Evolutionary conservation across 306 rosid genomes (phyloP).

Genomic region (Adenanthera pavonina): DNA sequence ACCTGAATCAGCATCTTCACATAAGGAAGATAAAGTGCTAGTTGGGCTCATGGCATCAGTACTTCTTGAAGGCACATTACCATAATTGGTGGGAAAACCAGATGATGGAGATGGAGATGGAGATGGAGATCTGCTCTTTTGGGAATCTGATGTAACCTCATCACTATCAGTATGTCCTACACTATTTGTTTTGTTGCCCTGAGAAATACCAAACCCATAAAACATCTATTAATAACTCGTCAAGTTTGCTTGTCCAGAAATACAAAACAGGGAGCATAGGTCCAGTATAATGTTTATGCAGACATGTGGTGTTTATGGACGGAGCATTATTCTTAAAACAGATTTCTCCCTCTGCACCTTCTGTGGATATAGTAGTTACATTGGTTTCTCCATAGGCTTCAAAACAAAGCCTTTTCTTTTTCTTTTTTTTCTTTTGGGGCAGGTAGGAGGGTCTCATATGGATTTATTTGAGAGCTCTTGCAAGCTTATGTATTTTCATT

Average conservation of each 20-base stretch:
- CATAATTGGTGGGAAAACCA: conserved; percentile 55
- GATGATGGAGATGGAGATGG: conserved; percentile 26
- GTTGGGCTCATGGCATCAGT: conserved; percentile 74
- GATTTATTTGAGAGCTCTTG: neutral
- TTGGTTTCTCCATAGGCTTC: neutral
- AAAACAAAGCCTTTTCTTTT: neutral
- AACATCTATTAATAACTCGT: conserved; percentile 5
- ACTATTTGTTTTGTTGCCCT: conserved; percentile 79
- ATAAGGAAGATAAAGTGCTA: conserved; percentile 64
- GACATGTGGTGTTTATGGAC: neutral
- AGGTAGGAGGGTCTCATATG: too few species aligned
- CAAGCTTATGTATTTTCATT: neutral
- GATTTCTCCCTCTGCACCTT: neutral
- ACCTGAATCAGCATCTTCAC: conserved; percentile 94
- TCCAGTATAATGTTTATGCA: neutral
- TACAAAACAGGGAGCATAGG: conserved; percentile 16
- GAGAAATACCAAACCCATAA: conserved; percentile 33
- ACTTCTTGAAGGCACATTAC: conserved; percentile 61
- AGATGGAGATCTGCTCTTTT: conserved; percentile 51
- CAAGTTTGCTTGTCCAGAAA: conserved; percentile 19
- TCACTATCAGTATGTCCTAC: conserved; percentile 64
- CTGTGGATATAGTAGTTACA: neutral
- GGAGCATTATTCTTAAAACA: neutral
- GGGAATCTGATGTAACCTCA: conserved; percentile 60
- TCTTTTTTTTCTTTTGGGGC: neutral